Percentiles rank a stretch among this genome's conserved stretches.
Conservation (phyloP, 2,329 filamentous ascomycete species). For the Sporothrix schenckii region DNA sequence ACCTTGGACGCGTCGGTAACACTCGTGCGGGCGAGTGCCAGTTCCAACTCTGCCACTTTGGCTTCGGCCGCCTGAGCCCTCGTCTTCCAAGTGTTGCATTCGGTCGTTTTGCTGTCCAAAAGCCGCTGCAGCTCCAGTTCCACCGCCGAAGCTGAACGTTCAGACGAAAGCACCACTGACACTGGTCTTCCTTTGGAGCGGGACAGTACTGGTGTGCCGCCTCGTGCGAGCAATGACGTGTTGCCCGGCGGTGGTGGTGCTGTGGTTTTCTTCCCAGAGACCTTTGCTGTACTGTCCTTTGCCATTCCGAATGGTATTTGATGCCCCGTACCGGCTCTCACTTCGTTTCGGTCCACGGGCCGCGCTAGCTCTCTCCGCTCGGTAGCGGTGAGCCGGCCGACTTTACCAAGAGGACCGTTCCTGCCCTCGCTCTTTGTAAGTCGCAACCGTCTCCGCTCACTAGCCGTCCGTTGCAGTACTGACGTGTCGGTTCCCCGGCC, state of each 20-base stretch:
- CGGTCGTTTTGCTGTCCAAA: constrained; percentile 49
- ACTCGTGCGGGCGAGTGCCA: constrained; percentile 33
- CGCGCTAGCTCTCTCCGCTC: constrained; percentile 12
- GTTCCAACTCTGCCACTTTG: constrained; percentile 53
- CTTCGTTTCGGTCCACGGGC: constrained; percentile 12
- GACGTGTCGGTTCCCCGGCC: neutral
- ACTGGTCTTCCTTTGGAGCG: neutral
- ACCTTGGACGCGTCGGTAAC: neutral
- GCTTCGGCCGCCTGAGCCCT: constrained; percentile 61
- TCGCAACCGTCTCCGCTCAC: constrained; percentile 27
- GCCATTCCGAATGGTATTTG: neutral
- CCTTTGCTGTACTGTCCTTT: neutral
- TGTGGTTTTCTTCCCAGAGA: neutral
- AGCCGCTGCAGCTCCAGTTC: constrained; percentile 52
- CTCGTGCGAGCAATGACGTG: neutral
- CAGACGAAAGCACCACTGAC: neutral
- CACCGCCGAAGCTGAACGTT: constrained; percentile 42
- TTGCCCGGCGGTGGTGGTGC: neutral
- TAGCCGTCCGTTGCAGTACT: constrained; percentile 1
- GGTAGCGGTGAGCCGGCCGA: neutral
- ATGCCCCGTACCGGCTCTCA: neutral
- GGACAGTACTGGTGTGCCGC: neutral
- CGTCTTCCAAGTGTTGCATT: constrained; percentile 55
- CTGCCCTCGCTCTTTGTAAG: constrained; percentile 31
- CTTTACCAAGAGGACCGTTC: neutral